Base-by-base conservation (phyloP, 306 rosid species). In the Quercus ilex region DNA sequence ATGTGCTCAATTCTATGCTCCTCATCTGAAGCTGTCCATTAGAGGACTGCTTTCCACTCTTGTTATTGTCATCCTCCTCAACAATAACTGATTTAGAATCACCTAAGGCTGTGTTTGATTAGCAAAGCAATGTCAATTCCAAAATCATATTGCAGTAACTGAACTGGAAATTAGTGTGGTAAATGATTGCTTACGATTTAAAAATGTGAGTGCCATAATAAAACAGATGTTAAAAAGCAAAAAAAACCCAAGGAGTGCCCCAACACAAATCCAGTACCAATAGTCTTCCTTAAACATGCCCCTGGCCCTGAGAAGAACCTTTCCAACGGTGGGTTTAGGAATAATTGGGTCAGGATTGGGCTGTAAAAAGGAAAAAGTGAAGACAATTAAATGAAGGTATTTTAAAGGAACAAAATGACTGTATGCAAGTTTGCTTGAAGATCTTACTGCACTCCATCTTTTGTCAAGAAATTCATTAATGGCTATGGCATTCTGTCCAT, bases 251-350 rank as follows among this genome's bases (percentile, higher is more conserved):
- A 84, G 53, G 58, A 92, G 87, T 74, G 97, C 97, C 57, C 85
- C 99, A 33, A 94, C 23, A 79, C 84, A 86, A 71, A 94, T 83
- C 99, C 97, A 91, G 69, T 83, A 94, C 97, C 92, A 89, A 73
- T 88, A 78, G 28, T 90, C 89, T 25, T 85, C 91, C 9, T 85
- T 76, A 53, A 75, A 89, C 82, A 91, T 84, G 72, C 89, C 93
- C 84, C 94, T 92, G 71, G 81, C 74, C 86, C 15, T 85, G 23
- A 92, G 92, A 77, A 92, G 90, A 80, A 86, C 84, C 84, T 80
- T 89, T 69, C 95, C 95, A 31, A 90, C 86, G 15, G 93, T 87
- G 3, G 88, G 85, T 81, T 82, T 92, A 53, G 76, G 84, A 69
- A 84, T 57, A 63, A 75, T 79, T 19, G 49, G 31, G 63, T 87